Evolutionary conservation across 345 rosid genomes (phyloP), one percentile per base, ranked within the genome.

Genomic region (Eucalyptus curtisii): DNA sequence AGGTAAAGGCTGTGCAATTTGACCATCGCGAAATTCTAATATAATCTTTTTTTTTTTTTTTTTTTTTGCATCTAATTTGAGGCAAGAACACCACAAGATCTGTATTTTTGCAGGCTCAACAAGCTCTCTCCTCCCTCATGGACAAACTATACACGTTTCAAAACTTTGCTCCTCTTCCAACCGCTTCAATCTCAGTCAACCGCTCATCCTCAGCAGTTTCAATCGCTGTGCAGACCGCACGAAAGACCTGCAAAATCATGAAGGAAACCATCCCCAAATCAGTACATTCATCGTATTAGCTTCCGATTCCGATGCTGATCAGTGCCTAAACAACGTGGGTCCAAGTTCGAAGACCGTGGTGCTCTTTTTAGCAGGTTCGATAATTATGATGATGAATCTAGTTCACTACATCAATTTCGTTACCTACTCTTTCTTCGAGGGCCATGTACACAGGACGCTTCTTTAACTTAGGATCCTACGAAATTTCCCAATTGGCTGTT

Each of bases 221-320:
- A 93, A 92, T 11, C 95, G 92, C 86, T 89, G 90, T 10, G 87
- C 95, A 3, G 92, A 88, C 57, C 71, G 61, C 49, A 91, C 31
- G 53, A 93, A 92, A 40, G 85, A 87, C 66, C 95, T 93, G 92
- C 91, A 91, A 87, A 81, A 88, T 17, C 37, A 87, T 22, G 45
- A 76, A 76, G 16, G 33, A n/a, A 64, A 64, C 27, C 84, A 40
- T 40, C 45, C 84, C 13, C 47, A 40, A 76, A 76, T 20, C 84
- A 76, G 76, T 64, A 64, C 76, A n/a, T n/a, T 64, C 76, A 1
- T 64, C 20, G 37, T n/a, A 20, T 76, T 12, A 20, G 84, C 47
- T 76, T 76, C 47, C 25, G 22, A 76, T 40, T 76, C 82, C 84
- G 6, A 76, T 24, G 7, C 30, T 11, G 5, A 76, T 37, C 24